phyloP scores from a whole-genome alignment of 2,329 filamentous ascomycete species.

The Phyllosticta ampelicida region DNA sequence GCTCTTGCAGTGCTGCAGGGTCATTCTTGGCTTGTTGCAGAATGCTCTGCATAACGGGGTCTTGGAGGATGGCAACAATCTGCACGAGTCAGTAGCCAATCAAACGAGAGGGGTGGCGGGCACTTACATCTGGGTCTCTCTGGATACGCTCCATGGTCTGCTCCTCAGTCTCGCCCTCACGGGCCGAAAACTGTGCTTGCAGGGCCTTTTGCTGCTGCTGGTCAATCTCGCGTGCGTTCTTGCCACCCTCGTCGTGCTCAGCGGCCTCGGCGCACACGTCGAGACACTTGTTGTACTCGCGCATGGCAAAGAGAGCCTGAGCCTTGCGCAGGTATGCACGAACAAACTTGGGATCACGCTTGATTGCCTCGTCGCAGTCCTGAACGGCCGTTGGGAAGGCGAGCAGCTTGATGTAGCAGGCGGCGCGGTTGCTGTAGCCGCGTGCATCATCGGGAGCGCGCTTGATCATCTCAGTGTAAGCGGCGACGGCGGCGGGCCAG shows the following conservation, averaged over 20 bases:
- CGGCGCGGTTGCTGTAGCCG: constrained; percentile 94
- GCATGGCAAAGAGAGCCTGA: constrained; percentile 92
- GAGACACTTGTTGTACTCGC: constrained; percentile 90
- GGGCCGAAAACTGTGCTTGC: constrained; percentile 76
- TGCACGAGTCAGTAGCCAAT: constrained; percentile 16
- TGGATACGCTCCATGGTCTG: constrained; percentile 86
- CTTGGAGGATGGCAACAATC: constrained; percentile 86
- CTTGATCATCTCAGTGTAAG: constrained; percentile 95
- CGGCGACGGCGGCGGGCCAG: constrained; percentile 88
- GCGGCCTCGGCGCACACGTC: constrained; percentile 78
- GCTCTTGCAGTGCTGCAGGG: constrained; percentile 84
- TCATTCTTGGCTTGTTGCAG: constrained; percentile 93
- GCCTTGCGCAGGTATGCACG: constrained; percentile 94
- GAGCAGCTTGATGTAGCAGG: constrained; percentile 92
- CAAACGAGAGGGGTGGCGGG: not conserved
- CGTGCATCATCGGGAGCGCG: constrained; percentile 84
- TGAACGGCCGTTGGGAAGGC: constrained; percentile 88
- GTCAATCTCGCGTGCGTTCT: constrained; percentile 85
- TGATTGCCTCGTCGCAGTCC: constrained; percentile 86
- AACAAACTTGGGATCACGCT: constrained; percentile 85
- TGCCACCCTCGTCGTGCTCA: constrained; percentile 63
- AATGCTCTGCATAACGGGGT: constrained; percentile 96
- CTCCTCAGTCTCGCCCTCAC: constrained; percentile 91
- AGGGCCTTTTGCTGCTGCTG: constrained; percentile 89
- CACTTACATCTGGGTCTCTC: constrained; percentile 75